A percentile compares a stretch with the other conserved stretches of the same genome.
These are phyloP conservation scores for Linnemannia schmuckeri DNA, from an alignment of 192 early-diverging fungal genomes.

Conservation along the genomic window DNA sequence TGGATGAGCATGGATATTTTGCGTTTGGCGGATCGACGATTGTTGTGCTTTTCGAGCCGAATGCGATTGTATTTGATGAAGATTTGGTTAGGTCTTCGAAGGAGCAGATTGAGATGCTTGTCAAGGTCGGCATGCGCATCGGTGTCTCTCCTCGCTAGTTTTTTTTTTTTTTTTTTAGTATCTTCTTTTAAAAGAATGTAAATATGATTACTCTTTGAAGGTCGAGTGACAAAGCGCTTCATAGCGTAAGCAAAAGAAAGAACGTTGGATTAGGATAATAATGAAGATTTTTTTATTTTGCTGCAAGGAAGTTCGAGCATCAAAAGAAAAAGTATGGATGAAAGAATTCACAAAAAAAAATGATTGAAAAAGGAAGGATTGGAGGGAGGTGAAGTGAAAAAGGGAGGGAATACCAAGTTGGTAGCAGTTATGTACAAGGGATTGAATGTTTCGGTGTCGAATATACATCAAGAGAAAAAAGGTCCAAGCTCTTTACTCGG, in stretches of 20 bases:
- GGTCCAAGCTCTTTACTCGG: constrained; percentile 4
- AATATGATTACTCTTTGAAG: not conserved
- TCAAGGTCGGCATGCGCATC: constrained; percentile 55
- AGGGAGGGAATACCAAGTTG: not conserved
- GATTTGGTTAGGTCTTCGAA: constrained; percentile 77
- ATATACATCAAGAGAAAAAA: not conserved
- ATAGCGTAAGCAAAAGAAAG: not conserved
- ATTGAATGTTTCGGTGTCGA: not conserved
- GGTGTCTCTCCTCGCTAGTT: constrained; percentile 17
- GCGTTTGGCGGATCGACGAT: constrained; percentile 86
- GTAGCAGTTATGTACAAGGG: constrained; percentile 3
- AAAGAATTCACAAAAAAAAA: not conserved
- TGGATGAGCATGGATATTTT: constrained; percentile 88
- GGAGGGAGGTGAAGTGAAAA: not conserved
- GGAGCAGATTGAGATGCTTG: constrained; percentile 78
- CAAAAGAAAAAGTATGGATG: constrained; percentile 4
- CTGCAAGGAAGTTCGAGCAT: not conserved
- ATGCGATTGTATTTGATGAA: constrained; percentile 72
- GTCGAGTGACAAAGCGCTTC: not conserved
- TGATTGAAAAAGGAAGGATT: not conserved
- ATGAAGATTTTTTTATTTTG: not conserved
- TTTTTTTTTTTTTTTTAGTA: not conserved
- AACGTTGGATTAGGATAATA: no score
- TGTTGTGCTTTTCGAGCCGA: constrained; percentile 75
- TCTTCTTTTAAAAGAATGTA: not conserved